Evolutionary conservation across 2,329 filamentous ascomycete genomes (phyloP).

Genomic region (Xylaria sp.): DNA sequence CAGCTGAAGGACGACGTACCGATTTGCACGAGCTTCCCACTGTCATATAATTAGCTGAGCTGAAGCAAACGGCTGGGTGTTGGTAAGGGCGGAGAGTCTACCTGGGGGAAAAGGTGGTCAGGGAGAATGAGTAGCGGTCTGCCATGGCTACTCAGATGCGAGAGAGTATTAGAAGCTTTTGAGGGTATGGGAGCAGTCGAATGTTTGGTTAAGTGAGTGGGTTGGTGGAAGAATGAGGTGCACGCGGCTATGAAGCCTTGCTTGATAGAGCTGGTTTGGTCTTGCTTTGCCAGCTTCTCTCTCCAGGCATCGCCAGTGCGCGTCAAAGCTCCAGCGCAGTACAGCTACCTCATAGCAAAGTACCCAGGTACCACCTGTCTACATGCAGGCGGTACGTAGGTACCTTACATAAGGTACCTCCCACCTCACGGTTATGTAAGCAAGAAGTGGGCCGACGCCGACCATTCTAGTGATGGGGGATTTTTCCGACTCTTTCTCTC

Average conservation of each 20-base stretch:
- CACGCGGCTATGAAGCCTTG: slow-evolving; percentile 38
- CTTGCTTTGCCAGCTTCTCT: slow-evolving; percentile 33
- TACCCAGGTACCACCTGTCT: slow-evolving; percentile 4
- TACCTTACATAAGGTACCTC: not conserved
- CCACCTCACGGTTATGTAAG: not conserved
- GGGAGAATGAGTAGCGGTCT: slow-evolving; percentile 98
- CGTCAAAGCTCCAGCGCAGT: slow-evolving; percentile 37
- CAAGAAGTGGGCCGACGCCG: not conserved
- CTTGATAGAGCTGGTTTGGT: slow-evolving; percentile 32
- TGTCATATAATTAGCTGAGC: slow-evolving; percentile 58
- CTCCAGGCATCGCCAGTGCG: slow-evolving; percentile 43
- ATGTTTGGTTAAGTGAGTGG: slow-evolving; percentile 17
- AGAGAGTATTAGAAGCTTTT: slow-evolving; percentile 18
- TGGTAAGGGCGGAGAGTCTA: slow-evolving; percentile 59
- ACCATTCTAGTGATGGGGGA: not conserved
- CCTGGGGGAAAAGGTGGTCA: slow-evolving; percentile 99
- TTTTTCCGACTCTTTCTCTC: not conserved
- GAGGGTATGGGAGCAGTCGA: slow-evolving; percentile 14
- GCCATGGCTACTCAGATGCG: slow-evolving; percentile 72
- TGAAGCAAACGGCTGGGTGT: slow-evolving; percentile 51
- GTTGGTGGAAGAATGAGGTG: slow-evolving; percentile 24
- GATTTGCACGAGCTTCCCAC: slow-evolving; percentile 99
- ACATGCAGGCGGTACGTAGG: not conserved
- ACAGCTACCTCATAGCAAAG: slow-evolving; percentile 11
- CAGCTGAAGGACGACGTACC: slow-evolving; percentile 62